Conservation (phyloP, 768 basidiomycete species). For the Boletus reticulatus region DNA sequence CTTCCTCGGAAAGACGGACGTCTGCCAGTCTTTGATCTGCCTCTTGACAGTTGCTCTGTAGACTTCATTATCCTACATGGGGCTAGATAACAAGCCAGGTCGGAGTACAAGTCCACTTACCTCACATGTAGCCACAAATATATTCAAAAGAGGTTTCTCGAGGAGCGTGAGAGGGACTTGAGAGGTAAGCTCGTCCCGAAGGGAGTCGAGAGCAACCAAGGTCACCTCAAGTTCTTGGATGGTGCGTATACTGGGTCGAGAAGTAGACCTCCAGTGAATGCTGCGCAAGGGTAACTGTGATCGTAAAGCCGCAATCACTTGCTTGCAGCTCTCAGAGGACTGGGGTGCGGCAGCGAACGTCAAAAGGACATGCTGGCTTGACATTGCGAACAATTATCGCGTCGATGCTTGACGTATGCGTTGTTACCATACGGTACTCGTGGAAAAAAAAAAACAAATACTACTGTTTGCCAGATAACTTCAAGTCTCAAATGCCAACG, state of each 20-base stretch:
- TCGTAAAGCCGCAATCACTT: slow-evolving; percentile 60
- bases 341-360: slow-evolving; percentile 68
- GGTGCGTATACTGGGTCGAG: slow-evolving; percentile 71
- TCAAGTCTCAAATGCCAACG: slow-evolving; percentile 46
- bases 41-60: slow-evolving; percentile 78
- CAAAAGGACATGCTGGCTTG: slow-evolving; percentile 55
- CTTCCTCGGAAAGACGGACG: slow-evolving; percentile 58
- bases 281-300: slow-evolving; percentile 82
- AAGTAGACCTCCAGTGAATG: slow-evolving; percentile 87
- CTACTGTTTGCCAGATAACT: neutral
- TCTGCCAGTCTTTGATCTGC: slow-evolving; percentile 93
- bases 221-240: slow-evolving; percentile 87
- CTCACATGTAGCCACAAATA: slow-evolving; percentile 88
- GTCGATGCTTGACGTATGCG: neutral
- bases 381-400: slow-evolving; percentile 21
- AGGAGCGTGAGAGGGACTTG: slow-evolving; percentile 76
- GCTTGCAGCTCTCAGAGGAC: slow-evolving; percentile 70
- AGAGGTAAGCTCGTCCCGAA: slow-evolving; percentile 72
- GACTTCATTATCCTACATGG: slow-evolving; percentile 54
- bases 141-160: slow-evolving; percentile 83
- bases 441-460: slow-evolving; percentile 13
- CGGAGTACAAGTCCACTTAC: slow-evolving; percentile 41
- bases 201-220: slow-evolving; percentile 62
- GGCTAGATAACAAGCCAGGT: slow-evolving; percentile 4
- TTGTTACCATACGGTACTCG: neutral